phyloP scores from a whole-genome alignment of 352 stramenopile species.

The Phytophthora ohioensis region DNA sequence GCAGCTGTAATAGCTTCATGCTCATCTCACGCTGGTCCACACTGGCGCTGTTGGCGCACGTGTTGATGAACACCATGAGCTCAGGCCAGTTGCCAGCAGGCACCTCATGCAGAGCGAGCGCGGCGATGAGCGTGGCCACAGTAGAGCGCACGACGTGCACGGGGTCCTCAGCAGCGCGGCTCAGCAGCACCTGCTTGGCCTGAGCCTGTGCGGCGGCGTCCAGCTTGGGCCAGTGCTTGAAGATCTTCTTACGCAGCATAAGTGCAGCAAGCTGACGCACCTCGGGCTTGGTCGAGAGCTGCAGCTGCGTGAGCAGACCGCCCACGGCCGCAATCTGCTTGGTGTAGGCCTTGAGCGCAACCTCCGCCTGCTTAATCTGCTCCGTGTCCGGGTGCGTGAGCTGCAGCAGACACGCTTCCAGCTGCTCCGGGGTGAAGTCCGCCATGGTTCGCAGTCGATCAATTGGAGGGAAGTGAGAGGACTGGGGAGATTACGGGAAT shows the following conservation, averaged over 20 bases:
- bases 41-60: slow-evolving; percentile 79
- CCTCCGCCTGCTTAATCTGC: slow-evolving; percentile 96
- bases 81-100: slow-evolving; percentile 90
- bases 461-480: slow-evolving; percentile 6
- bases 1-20: slow-evolving; percentile 94
- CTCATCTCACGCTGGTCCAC: slow-evolving; percentile 91
- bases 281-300: slow-evolving; percentile 74
- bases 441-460: slow-evolving; percentile 54
- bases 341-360: slow-evolving; percentile 92
- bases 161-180: slow-evolving; percentile 86
- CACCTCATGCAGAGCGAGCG: slow-evolving; percentile 83
- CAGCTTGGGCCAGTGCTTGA: slow-evolving; percentile 93
- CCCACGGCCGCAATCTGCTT: slow-evolving; percentile 90
- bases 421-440: slow-evolving; percentile 84
- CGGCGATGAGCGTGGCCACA: slow-evolving; percentile 85
- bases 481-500: slow-evolving; percentile 39
- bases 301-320: slow-evolving; percentile 91
- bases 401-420: slow-evolving; percentile 88
- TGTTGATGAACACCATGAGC: slow-evolving; percentile 95
- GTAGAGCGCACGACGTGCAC: slow-evolving; percentile 90
- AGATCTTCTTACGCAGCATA: slow-evolving; percentile 95
- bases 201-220: slow-evolving; percentile 76
- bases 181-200: slow-evolving; percentile 92
- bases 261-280: slow-evolving; percentile 94
- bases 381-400: slow-evolving; percentile 95